phyloP scores from a whole-genome alignment of 2,329 filamentous ascomycete species.

The Aspergillus fructus region DNA sequence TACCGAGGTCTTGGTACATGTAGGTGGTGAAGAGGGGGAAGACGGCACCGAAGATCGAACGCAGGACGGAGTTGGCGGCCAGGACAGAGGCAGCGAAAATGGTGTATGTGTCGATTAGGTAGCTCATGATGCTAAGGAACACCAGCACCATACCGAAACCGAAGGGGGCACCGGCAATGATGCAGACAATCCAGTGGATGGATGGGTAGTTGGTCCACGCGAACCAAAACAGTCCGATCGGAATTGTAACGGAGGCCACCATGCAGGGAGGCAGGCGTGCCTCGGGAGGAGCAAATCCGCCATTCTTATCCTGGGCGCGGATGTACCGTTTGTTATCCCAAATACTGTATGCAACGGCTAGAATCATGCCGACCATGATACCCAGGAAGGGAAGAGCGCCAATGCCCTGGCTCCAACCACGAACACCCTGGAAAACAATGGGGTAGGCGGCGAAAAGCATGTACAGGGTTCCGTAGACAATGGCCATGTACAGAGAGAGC shows the following conservation, averaged over 20 bases:
- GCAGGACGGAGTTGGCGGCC: constrained; percentile 47
- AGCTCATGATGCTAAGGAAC: constrained; percentile 43
- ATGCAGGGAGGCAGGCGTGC: constrained; percentile 53
- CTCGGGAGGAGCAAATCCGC: constrained; percentile 63
- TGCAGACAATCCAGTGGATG: constrained; percentile 40
- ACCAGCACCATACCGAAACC: constrained; percentile 45
- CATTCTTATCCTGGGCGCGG: constrained; percentile 43
- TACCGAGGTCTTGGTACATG: constrained; percentile 47
- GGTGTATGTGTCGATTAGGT: constrained; percentile 45
- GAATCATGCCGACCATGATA: constrained; percentile 44
- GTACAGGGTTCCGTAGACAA: constrained; percentile 54
- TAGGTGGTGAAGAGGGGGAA: constrained; percentile 50
- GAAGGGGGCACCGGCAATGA: constrained; percentile 39
- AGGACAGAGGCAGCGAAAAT: constrained; percentile 45
- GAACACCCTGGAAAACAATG: constrained; percentile 48
- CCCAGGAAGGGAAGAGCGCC: constrained; percentile 51
- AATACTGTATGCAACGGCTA: constrained; percentile 42
- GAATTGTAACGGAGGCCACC: constrained; percentile 52
- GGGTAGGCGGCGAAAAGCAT: constrained; percentile 55
- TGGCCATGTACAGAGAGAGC: constrained; percentile 52
- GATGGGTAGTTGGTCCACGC: constrained; percentile 56
- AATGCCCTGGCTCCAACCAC: constrained; percentile 49
- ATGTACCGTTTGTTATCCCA: constrained; percentile 43
- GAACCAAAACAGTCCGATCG: constrained; percentile 60
- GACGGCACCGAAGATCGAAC: constrained; percentile 47